Evolutionary conservation across 257 asterid genomes (phyloP), one percentile per base, ranked within the genome.

Genomic region (Verbena officinalis): DNA sequence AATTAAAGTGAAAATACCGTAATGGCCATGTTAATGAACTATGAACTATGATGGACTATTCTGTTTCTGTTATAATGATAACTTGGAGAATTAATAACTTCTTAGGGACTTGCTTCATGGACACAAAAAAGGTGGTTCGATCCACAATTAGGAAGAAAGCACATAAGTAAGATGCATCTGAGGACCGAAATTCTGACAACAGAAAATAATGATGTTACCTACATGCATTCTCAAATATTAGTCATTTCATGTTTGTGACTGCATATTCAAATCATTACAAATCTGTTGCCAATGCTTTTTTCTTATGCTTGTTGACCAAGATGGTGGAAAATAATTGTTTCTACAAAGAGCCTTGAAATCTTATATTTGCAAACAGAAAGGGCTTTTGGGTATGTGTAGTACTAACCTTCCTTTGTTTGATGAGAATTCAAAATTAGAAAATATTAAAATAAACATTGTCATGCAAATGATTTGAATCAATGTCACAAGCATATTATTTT

Each of bases 1-100:
- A 24, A 62, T 59, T 51, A 12, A 16, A 33, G 33, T 27, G 62
- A 40, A 39, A 72, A 10, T 27, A 13, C 23, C 12, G 59, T n/a
- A 17, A 38, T 6, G 2, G n/a, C 4, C 22, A 15, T 34, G 59
- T 50, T 58, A n/a, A n/a, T n/a, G n/a, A n/a, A n/a, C n/a, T 12
- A 14, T 10, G 12, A 33, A 14, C 14, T 39, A 22, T 51, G 21
- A 34, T 51, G 62, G 23, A 45, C n/a, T 27, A 7, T 55, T n/a
- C 10, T 16, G 27, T 19, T 24, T 64, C 9, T 55, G 57, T n/a
- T 45, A 62, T n/a, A 62, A 16, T 46, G 43, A 55, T 55, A 40
- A 66, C 56, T 17, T 20, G 20, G 30, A 12, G 20, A 31, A 3
- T 11, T 11, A 44, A 30, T 11, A 20, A 19, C 4, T 24, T 43